Conservation (phyloP, 331 rosid genomes). For the Ulmus americana region DNA sequence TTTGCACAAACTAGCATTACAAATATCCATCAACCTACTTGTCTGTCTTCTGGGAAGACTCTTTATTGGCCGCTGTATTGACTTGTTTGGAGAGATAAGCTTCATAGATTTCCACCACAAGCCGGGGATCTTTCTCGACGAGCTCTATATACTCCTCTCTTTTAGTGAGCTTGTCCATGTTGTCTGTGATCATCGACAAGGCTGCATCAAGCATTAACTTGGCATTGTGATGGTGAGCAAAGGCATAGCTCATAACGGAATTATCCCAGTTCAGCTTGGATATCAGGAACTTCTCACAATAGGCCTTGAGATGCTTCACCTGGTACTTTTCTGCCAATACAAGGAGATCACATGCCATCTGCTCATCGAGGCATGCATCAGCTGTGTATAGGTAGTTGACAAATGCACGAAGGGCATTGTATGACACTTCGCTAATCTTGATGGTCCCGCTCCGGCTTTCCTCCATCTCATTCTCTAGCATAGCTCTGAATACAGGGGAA, state of each 20-base stretch:
- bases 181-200: conserved; percentile 48
- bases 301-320: conserved; percentile 68
- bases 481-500: conserved; percentile 80
- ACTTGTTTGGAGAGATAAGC: conserved; percentile 58
- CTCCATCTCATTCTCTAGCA: conserved; percentile 85
- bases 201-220: conserved; percentile 46
- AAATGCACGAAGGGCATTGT: conserved; percentile 61
- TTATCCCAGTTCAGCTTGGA: conserved; percentile 63
- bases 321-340: conserved; percentile 70
- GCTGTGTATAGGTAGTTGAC: conserved; percentile 73
- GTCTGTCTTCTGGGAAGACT: conserved; percentile 20
- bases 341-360: conserved; percentile 61
- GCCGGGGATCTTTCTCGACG: conserved; percentile 61
- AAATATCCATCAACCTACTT: conserved; percentile 2
- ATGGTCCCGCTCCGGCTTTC: conserved; percentile 82
- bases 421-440: conserved; percentile 61
- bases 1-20: conserved; percentile 1
- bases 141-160: conserved; percentile 58
- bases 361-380: conserved; percentile 65
- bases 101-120: conserved; percentile 75
- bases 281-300: conserved; percentile 64
- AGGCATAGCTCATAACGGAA: conserved; percentile 48
- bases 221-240: conserved; percentile 77
- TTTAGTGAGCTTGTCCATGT: conserved; percentile 53
- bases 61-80: conserved; percentile 57